Evolutionary conservation across 192 early-diverging fungal genomes (phyloP), one percentile per base, ranked within the genome.

Genomic region (Umbelopsis sp.): DNA sequence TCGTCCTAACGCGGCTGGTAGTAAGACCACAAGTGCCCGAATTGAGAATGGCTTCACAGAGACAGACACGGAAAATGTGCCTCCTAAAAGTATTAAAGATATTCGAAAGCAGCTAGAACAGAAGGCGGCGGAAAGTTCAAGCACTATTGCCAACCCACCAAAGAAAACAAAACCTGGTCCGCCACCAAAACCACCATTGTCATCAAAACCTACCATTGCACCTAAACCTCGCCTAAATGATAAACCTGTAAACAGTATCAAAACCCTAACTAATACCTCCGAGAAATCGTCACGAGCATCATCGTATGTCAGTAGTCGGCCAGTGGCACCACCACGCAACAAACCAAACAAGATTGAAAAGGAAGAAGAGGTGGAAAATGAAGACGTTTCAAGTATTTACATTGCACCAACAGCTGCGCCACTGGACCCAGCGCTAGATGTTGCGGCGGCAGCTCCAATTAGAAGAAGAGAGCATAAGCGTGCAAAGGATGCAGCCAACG

Each of bases 341-440:
- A 66, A 67, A 64, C 1, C 51, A 5, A 49, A 35, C 15, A 46
- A 41, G 9, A 49, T 25, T 22, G 45, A 30, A 52, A 21, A 61
- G 12, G 47, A 52, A 37, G 46, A 67, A 16, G 20, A 25, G 35
- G 27, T 45, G 8, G 49, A 74, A 13, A 44, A 53, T 21, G 46
- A 58, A 1, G 71, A 41, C 16, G 5, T 35, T 9, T 66, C 61
- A 12, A 66, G 48, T 6, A 72, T 78, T 18, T 73, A 70, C 25
- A 73, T 78, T 49, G 55, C 76, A 49, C 64, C 76, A 16, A 53
- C 68, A 22, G 71, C 76, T 20, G 76, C 76, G 13, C 76, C 76
- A 15, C 49, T 78, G 7, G 76, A 78, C 33, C 76, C 76, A 46
- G 76, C 76, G 11, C 18, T 73, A 23, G 76, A 78, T 33, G 66